Percentiles rank a stretch among this genome's conserved stretches.
Evolutionary conservation across 139 green algal genomes (phyloP).

Genomic region (Chlamydomonas schloesseri): DNA sequence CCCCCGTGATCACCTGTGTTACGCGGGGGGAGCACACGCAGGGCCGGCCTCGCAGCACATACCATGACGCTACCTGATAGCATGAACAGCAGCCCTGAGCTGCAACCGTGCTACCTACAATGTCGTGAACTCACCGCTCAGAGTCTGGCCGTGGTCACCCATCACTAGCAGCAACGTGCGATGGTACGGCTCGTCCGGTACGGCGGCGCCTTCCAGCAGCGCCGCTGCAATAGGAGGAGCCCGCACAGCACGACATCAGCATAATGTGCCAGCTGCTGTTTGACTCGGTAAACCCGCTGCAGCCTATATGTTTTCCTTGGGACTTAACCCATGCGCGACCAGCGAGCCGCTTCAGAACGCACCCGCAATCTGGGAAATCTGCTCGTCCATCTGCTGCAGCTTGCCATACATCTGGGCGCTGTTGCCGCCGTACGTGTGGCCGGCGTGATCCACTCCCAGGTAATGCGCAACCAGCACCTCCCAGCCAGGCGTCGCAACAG

Average conservation of each 20-base stretch:
- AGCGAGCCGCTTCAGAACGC: too few species aligned
- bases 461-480: conserved; percentile 94
- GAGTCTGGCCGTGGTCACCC: conserved; percentile 95
- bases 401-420: conserved; percentile 86
- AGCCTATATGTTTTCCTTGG: too few species aligned
- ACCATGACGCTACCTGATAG: too few species aligned
- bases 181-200: conserved; percentile 60
- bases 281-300: too few species aligned
- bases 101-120: too few species aligned
- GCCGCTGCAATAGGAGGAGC: conserved; percentile 48
- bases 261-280: too few species aligned
- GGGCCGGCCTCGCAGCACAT: too few species aligned
- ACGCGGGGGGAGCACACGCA: too few species aligned
- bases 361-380: conserved; percentile 60
- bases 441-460: conserved; percentile 95
- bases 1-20: conserved; percentile 94
- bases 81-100: too few species aligned
- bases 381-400: conserved; percentile 86
- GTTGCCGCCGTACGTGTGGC: conserved; percentile 85
- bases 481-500: conserved; percentile 66
- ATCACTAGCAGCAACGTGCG: conserved; percentile 92
- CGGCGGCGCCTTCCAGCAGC: conserved; percentile 52
- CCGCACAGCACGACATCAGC: too few species aligned
- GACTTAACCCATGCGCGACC: too few species aligned
- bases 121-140: conserved; percentile 38